Evolutionary conservation across 768 basidiomycete species (phyloP).

Genomic region (Pisolithus marmoratus): DNA sequence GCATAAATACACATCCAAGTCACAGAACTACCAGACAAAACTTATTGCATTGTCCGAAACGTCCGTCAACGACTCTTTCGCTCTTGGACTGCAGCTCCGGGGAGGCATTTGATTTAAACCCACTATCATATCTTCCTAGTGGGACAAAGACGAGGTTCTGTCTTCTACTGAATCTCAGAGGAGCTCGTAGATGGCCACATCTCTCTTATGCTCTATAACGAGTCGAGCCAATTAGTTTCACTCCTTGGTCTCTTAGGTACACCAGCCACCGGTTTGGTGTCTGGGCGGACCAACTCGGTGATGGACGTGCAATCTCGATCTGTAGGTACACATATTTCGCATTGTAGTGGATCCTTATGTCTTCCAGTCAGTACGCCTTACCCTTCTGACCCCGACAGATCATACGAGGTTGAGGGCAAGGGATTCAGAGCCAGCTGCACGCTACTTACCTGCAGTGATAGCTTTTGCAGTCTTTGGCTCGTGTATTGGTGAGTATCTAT

Average conservation of each 20-base stretch:
- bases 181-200: constrained; percentile 78
- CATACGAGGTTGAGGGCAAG: constrained; percentile 89
- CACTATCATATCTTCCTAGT: constrained; percentile 32
- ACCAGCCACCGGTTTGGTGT: constrained; percentile 86
- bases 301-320: constrained; percentile 92
- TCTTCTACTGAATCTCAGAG: constrained; percentile 30
- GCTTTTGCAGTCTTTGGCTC: constrained; percentile 92
- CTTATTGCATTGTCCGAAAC: constrained; percentile 72
- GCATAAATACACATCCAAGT: constrained; percentile 44
- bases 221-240: constrained; percentile 24
- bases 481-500: constrained; percentile 89
- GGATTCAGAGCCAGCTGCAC: constrained; percentile 93
- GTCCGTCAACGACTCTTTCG: constrained; percentile 70
- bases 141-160: constrained; percentile 23
- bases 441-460: constrained; percentile 88
- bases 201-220: constrained; percentile 46
- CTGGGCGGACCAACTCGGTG: constrained; percentile 94
- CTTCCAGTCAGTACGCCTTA: constrained; percentile 71
- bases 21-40: constrained; percentile 45
- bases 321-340: constrained; percentile 31
- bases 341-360: constrained; percentile 5
- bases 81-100: constrained; percentile 86
- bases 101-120: constrained; percentile 69
- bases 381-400: constrained; percentile 45
- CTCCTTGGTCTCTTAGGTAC: constrained; percentile 83